These are phyloP conservation scores for Dioscorea alata DNA, from an alignment of 106 monocot genomes.

Conservation along the genomic window DNA sequence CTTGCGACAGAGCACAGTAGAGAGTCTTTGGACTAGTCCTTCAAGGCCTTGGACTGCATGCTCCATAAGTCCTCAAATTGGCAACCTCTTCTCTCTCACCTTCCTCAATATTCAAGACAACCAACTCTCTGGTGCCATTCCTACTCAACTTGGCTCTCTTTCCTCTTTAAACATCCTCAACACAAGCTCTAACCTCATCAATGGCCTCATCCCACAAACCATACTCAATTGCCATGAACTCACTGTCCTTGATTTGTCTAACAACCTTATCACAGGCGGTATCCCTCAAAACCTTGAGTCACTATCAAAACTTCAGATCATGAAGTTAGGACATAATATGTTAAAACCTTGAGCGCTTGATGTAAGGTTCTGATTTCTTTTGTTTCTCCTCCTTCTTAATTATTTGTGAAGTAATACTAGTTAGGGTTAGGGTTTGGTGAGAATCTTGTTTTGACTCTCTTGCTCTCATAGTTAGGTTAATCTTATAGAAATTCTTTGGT, in stretches of 20 bases:
- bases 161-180: constrained; percentile 18
- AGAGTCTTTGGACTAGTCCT: constrained; percentile 21
- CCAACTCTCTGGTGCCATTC: constrained; percentile 18
- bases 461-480: no score
- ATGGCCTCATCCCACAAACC: constrained; percentile 25
- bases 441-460: no score
- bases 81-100: constrained; percentile 22
- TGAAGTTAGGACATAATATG: constrained; percentile 14
- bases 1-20: constrained; percentile 2
- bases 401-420: no score
- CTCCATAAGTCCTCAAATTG: constrained; percentile 20
- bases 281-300: constrained; percentile 14
- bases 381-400: no score
- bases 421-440: no score
- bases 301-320: constrained; percentile 18
- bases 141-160: constrained; percentile 18
- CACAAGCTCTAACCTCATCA: constrained; percentile 25
- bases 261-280: constrained; percentile 10
- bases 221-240: constrained; percentile 21
- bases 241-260: constrained; percentile 16
- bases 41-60: constrained; percentile 18
- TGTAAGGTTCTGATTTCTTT: no score
- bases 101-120: constrained; percentile 26
- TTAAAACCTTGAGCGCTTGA: no score
- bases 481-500: no score